These are phyloP conservation scores for Rhodomyrtus tomentosa DNA, from an alignment of 345 rosid genomes.

Conservation along the genomic window DNA sequence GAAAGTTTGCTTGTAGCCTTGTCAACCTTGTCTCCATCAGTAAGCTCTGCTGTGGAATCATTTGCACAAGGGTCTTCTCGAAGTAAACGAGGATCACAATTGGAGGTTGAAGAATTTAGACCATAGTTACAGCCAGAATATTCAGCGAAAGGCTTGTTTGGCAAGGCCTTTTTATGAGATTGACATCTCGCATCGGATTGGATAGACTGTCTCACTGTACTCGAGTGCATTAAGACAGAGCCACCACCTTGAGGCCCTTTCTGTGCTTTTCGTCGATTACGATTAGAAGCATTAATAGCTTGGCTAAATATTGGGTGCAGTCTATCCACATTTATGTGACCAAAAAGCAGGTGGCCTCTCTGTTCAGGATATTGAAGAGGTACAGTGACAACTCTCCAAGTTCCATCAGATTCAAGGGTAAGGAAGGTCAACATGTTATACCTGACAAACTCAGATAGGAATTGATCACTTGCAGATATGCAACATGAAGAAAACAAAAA, in stretches of 20 bases:
- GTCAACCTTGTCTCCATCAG: slow-evolving; percentile 5
- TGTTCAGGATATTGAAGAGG: slow-evolving; percentile 19
- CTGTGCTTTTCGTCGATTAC: not conserved
- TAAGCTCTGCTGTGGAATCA: slow-evolving; percentile 5
- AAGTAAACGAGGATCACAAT: slow-evolving; percentile 3
- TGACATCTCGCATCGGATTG: slow-evolving; percentile 14
- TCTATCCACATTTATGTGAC: slow-evolving; percentile 21
- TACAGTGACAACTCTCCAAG: slow-evolving; percentile 18
- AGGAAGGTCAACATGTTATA: slow-evolving; percentile 15
- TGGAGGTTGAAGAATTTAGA: slow-evolving; percentile 5
- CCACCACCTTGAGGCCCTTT: slow-evolving; percentile 8
- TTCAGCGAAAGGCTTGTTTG: not conserved
- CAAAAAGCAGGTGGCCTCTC: slow-evolving; percentile 8
- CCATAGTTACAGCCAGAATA: not conserved
- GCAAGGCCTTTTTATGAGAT: slow-evolving; percentile 9
- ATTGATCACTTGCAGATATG: not conserved
- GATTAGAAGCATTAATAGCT: not conserved
- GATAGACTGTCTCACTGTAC: slow-evolving; percentile 7
- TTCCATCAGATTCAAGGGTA: slow-evolving; percentile 18
- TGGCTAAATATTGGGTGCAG: slow-evolving; percentile 4
- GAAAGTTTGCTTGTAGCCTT: slow-evolving; percentile 9
- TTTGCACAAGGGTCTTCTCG: slow-evolving; percentile 9
- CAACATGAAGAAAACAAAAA: not conserved
- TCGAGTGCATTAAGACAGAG: slow-evolving; percentile 4
- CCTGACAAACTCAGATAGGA: slow-evolving; percentile 1